Evolutionary conservation across 2,329 filamentous ascomycete genomes (phyloP).

Genomic region (Diaporthe caulivora): DNA sequence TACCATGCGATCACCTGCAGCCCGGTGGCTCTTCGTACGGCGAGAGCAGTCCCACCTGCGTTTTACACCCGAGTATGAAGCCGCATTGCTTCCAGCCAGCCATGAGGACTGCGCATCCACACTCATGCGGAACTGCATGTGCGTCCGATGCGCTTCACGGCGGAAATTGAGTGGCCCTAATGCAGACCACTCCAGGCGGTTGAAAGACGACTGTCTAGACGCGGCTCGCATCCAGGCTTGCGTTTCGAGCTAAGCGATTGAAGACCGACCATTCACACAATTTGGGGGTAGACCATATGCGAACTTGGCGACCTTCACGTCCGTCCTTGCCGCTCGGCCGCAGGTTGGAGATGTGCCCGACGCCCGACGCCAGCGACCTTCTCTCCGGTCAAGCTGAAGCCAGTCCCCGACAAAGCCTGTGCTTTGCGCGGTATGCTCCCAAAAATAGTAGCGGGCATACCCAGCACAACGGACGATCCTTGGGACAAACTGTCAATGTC

Average conservation of each 20-base stretch:
- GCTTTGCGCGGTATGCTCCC: not conserved
- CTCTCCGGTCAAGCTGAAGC: not conserved
- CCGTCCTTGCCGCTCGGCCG: not conserved
- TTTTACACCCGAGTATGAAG: slow-evolving; percentile 5
- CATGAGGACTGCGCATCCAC: not conserved
- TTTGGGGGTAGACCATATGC: not conserved
- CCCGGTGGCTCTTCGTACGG: slow-evolving; percentile 2
- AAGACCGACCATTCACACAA: not conserved
- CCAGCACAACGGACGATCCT: slow-evolving; percentile 19
- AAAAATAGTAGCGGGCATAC: slow-evolving; percentile 26
- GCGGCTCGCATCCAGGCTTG: slow-evolving; percentile 7
- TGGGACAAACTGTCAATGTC: slow-evolving; percentile 28
- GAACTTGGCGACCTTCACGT: not conserved
- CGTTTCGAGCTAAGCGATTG: slow-evolving; percentile 16
- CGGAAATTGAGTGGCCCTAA: slow-evolving; percentile 5
- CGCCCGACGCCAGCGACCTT: not conserved
- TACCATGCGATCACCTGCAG: slow-evolving; percentile 11
- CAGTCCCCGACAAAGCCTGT: not conserved
- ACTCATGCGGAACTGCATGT: slow-evolving; percentile 17
- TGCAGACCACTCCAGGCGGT: slow-evolving; percentile 7
- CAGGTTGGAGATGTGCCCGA: not conserved
- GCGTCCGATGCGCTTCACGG: slow-evolving; percentile 4
- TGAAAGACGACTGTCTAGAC: not conserved
- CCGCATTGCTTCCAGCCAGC: slow-evolving; percentile 6
- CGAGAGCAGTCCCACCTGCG: slow-evolving; percentile 24